Evolutionary conservation across 2,329 filamentous ascomycete genomes (phyloP), one percentile per base, ranked within the genome.

Genomic region (Achaetomium macrosporum): DNA sequence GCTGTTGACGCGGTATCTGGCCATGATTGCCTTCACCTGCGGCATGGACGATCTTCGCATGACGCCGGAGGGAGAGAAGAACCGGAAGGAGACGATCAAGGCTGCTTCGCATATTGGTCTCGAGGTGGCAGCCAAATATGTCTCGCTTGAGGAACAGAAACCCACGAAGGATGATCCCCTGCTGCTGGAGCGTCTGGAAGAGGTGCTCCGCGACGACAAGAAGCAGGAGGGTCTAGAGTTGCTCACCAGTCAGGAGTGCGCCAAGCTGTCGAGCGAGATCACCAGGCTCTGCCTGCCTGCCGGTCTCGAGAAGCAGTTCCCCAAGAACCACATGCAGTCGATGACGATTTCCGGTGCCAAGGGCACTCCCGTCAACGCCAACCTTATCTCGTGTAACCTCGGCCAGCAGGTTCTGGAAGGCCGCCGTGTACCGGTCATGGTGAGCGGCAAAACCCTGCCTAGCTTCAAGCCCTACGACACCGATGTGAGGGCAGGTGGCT

Each of bases 321-420:
- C 93, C 1, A 87, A 86, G 66, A 99, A 99, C 66, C 92, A 97
- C 71, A 99, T 99, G 92, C 93, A 99, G 76, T 84, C 88, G 59
- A 99, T 99, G 93, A 99, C 93, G 19, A 87, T 86, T 13, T 96
- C 93, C 52, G 93, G 93, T 69, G 93, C 93, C 47, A 99, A 99
- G 73, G 93, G 93, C 67, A 87, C 83, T 50, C 76, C 82, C 63
- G 93, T 99, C 70, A 99, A 99, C 67, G 93, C 93, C 47, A 96
- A 95, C 64, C 82, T 96, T 56, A 99, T 99, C 69, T 97, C 92
- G 25, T 97, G 92, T 70, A 96, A 99, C 66, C 79, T 99, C 39
- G 93, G 93, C 47, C 93, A 99, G 67, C 93, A 99, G 68, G 90
- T 96, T 73, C 72, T 99, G 63, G 93, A 99, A 77, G 91, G 93